These are phyloP conservation scores for Fusarium robinianum DNA, from an alignment of 2,329 filamentous ascomycete species.

Conservation along the genomic window DNA sequence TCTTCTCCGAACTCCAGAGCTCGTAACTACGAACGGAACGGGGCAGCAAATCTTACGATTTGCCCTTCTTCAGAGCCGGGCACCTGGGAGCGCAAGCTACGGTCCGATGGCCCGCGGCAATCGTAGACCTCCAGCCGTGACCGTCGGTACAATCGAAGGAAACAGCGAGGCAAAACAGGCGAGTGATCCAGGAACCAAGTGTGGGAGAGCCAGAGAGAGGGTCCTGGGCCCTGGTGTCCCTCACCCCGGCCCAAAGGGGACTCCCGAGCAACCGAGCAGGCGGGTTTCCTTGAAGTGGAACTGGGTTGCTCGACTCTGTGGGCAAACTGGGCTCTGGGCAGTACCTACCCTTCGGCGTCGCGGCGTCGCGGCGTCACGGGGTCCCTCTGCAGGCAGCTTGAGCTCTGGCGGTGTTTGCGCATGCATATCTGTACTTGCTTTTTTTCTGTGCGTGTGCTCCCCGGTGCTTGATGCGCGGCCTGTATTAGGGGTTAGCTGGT, in stretches of 20 bases:
- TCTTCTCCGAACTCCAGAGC: slow-evolving; percentile 10
- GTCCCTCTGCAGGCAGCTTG: slow-evolving; percentile 9
- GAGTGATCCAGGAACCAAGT: too few species aligned
- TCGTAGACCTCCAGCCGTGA: slow-evolving; percentile 12
- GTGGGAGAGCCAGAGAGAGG: too few species aligned
- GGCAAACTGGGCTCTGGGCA: slow-evolving; percentile 8
- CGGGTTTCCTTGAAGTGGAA: slow-evolving; percentile 30
- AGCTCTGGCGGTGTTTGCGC: slow-evolving; percentile 4
- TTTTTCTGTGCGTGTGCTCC: slow-evolving; percentile 9
- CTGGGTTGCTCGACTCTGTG: slow-evolving; percentile 17
- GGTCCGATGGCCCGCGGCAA: slow-evolving; percentile 31
- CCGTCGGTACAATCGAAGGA: slow-evolving; percentile 12
- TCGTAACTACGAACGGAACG: slow-evolving; percentile 17
- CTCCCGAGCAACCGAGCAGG: slow-evolving; percentile 30
- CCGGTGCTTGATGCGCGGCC: slow-evolving; percentile 15
- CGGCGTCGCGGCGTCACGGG: slow-evolving; percentile 19
- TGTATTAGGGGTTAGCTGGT: slow-evolving; percentile 1
- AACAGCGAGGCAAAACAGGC: too few species aligned
- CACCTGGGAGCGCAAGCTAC: slow-evolving; percentile 17
- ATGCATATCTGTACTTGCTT: too few species aligned
- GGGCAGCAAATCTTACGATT: slow-evolving; percentile 8
- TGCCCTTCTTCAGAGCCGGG: slow-evolving; percentile 7
- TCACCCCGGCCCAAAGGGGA: slow-evolving; percentile 33
- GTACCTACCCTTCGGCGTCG: not conserved
- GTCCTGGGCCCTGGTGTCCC: too few species aligned